Evolutionary conservation across 139 green algal genomes (phyloP), one percentile per base, ranked within the genome.

Genomic region (Coelastrella sp.): DNA sequence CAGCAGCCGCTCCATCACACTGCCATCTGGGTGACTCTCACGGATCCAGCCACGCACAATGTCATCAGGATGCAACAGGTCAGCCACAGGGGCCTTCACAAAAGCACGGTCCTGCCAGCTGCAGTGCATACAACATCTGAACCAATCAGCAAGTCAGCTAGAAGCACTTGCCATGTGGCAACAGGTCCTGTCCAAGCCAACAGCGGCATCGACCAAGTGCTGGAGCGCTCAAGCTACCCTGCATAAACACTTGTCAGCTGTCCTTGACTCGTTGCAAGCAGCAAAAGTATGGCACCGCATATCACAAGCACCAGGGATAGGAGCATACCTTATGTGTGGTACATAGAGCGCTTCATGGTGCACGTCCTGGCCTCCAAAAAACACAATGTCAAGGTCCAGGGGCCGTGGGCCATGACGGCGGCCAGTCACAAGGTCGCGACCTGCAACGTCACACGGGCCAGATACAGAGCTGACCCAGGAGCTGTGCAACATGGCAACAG

Each of bases 361-460:
- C 7, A 94, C 20, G 4, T 59, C 56, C 17, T 91, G 73, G 6
- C 68, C 66, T 8, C 96, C 98, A 89, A 98, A 98, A 78, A 99
- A 99, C 7, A 99, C 95, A 23, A 99, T 97, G 92, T 99, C 98
- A 10, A 99, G 88, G 90, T 99, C 98, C n/a, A 99, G 93, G 2
- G 96, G 96, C 3, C 98, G 92, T 0, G 98, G 98, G 0, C 98
- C 98, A 83, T 91, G 98, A 16, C 97, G 91, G 57, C 91, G 68
- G 78, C 93, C 92, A 17, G 75, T 59, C 3, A 54, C 73, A 20
- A 95, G 61, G 64, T 97, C 91, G 3, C 97, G 93, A 0, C 97
- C 97, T 16, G 95, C 8, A 71, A 2, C 32, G 32, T 47, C 32
- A n/a, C 32, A 47, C 32, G 1, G 32, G 32, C 32, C 32, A 47